Evolutionary conservation across 352 stramenopile species (phyloP).

Genomic region (Globisporangium iwayamae): DNA sequence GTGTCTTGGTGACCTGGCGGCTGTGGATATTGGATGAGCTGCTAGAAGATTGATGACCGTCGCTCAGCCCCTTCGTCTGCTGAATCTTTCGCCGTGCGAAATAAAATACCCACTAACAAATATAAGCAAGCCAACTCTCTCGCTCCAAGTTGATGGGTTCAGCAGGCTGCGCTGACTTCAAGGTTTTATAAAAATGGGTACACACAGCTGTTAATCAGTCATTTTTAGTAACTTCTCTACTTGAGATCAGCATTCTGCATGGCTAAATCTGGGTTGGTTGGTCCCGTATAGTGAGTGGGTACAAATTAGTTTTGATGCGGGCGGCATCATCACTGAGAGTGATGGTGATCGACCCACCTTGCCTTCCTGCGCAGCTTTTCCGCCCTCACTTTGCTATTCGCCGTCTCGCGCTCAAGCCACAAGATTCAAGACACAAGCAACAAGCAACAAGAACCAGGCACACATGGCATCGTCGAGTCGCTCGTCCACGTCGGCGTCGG

Average conservation of each 20-base stretch:
- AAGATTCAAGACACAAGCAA: background rate
- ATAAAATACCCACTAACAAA: slow-evolving; percentile 10
- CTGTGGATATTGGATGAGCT: background rate
- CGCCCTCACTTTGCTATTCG: slow-evolving; percentile 6
- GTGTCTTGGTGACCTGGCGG: background rate
- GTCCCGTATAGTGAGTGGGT: background rate
- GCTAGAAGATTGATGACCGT: background rate
- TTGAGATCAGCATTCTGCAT: background rate
- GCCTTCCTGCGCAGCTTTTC: background rate
- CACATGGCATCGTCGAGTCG: background rate
- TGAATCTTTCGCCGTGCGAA: slow-evolving; percentile 1
- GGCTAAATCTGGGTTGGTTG: background rate
- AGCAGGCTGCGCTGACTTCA: slow-evolving; percentile 2
- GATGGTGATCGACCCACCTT: background rate
- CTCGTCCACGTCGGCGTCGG: slow-evolving; percentile 23
- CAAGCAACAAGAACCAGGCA: too few species aligned
- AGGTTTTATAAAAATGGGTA: slow-evolving; percentile 2
- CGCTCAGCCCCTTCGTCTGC: background rate
- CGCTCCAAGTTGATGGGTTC: slow-evolving; percentile 6
- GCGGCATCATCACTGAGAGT: background rate
- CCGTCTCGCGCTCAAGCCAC: background rate
- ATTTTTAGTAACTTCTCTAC: background rate
- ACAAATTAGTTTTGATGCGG: background rate
- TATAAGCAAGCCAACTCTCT: slow-evolving; percentile 3
- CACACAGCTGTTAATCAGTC: background rate